Conservation (phyloP, 495 filamentous ascomycete genomes). For the Bathelium albidoporum region DNA sequence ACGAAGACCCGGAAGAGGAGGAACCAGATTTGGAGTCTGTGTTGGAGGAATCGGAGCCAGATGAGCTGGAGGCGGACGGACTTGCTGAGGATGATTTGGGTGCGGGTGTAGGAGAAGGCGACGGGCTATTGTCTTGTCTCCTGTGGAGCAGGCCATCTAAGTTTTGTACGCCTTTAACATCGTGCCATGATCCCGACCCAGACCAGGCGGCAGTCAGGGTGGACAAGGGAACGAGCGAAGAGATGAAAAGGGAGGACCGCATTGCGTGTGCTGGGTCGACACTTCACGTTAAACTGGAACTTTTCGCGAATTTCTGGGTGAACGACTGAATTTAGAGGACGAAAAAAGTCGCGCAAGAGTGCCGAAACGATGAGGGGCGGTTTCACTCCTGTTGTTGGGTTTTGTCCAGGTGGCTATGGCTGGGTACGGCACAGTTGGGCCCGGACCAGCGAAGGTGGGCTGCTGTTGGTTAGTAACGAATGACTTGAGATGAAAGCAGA, state of each 20-base stretch:
- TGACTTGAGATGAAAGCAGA: neutral
- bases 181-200: constrained; percentile 17
- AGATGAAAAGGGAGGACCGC: constrained; percentile 25
- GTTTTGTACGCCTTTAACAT: constrained; percentile 17
- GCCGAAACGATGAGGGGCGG: neutral
- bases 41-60: constrained; percentile 2
- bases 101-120: constrained; percentile 9
- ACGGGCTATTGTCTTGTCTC: constrained; percentile 18
- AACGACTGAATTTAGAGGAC: neutral
- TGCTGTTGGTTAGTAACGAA: constrained; percentile 1
- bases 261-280: constrained; percentile 13
- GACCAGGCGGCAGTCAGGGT: constrained; percentile 24
- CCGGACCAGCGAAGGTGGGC: neutral
- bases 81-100: constrained; percentile 9
- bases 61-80: neutral
- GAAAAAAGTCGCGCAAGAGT: neutral
- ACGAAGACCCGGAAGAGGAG: no score
- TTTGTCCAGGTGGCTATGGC: neutral
- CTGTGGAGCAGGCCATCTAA: constrained; percentile 18
- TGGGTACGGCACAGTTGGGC: neutral
- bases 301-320: neutral
- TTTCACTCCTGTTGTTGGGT: constrained; percentile 2
- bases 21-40: neutral
- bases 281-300: neutral
- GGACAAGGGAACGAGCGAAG: constrained; percentile 25